Evolutionary conservation across 2,329 filamentous ascomycete genomes (phyloP).

Genomic region (Sporothrix phasma): DNA sequence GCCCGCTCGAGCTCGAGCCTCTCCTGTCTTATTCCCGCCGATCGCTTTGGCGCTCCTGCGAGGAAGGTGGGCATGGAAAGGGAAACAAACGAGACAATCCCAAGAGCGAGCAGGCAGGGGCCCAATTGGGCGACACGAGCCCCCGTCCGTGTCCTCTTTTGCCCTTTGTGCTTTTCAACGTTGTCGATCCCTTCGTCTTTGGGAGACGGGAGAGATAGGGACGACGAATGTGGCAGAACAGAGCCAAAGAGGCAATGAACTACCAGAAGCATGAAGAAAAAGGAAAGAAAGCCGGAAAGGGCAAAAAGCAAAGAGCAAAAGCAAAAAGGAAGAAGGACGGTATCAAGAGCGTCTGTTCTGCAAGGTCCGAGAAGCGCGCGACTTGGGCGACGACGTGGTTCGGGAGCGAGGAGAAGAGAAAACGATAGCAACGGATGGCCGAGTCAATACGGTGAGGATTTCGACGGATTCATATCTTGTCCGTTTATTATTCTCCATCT

Average conservation of each 20-base stretch:
- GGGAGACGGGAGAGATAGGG: background rate
- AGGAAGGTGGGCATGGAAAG: background rate
- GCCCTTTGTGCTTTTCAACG: background rate
- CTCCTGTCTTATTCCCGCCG: background rate
- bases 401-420: background rate
- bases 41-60: background rate
- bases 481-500: too few species aligned
- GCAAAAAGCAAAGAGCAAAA: too few species aligned
- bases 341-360: background rate
- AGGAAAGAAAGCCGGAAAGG: background rate
- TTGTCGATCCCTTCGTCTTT: conserved; percentile 3
- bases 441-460: too few species aligned
- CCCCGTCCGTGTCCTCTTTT: background rate
- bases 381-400: background rate
- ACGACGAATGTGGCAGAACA: background rate
- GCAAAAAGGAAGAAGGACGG: too few species aligned
- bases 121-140: background rate
- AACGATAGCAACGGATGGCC: background rate
- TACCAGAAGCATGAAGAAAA: background rate
- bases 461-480: too few species aligned
- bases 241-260: too few species aligned
- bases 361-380: background rate
- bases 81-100: background rate
- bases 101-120: background rate
- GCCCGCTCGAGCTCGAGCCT: too few species aligned